Evolutionary conservation across 176 grass and related monocot genomes (phyloP), one percentile per base, ranked within the genome.

Genomic region (Avena insularis): DNA sequence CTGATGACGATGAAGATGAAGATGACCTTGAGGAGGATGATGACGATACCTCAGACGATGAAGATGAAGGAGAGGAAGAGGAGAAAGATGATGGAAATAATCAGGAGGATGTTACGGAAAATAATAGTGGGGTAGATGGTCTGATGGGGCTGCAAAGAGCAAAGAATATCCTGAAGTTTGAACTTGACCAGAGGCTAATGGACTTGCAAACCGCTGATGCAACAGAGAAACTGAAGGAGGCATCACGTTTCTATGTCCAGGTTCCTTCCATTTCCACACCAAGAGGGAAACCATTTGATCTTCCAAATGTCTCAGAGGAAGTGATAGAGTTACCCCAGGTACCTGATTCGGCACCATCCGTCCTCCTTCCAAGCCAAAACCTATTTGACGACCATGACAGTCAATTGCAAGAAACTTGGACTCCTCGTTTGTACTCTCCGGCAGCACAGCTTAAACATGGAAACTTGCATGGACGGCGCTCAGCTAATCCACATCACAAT

Each of bases 271-370:
- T 91, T 80, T 94, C 87, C 1, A 81, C 90, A 75, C 57, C 81
- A 70, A 89, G 89, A 77, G 62, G 60, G 8, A 80, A 86, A 45
- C 59, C 78, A 7, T 90, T 80, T 63, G 84, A 75, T 83, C 66
- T 48, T 89, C 43, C 89, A 56, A 70, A 80, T 83, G 91, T 46
- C 79, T 82, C 91, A 46, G 91, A 91, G 23, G 89, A 85, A 58
- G 82, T 70, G 55, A 82, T 86, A 57, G 90, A 86, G 48, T 73
- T 94, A 35, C 90, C 85, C 27, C 87, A 84, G 65, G 51, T 91
- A 83, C 93, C 93, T 80, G 87, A 86, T 82, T 93, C 91, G 50
- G 91, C 93, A 53, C 93, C 91, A 17, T 95, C 93, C 27, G 50
- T 84, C 78, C 50, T 95, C 57, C 77, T 95, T 71, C 73, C 66